phyloP scores from a whole-genome alignment of 1,139 yeast genomes.

The Candida neerlandica region DNA sequence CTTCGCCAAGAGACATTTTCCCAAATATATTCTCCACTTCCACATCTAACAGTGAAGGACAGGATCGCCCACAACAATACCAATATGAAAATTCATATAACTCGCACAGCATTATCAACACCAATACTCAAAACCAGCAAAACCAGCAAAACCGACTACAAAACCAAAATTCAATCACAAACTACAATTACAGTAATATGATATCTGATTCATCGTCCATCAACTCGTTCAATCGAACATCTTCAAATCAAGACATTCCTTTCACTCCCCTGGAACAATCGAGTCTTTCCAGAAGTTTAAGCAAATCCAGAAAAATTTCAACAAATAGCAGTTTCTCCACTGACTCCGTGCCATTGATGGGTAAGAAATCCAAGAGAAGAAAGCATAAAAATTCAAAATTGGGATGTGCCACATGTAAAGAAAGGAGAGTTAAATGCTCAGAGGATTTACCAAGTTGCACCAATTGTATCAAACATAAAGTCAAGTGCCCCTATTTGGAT shows the following conservation, averaged over 20 bases:
- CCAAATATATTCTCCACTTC: background rate
- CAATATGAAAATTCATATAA: background rate
- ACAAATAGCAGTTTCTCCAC: background rate
- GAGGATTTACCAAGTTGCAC: conserved; percentile 46
- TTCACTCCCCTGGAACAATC: background rate
- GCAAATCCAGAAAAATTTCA: background rate
- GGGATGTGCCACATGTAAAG: conserved; percentile 51
- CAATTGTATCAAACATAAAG: conserved; percentile 46
- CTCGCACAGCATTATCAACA: background rate
- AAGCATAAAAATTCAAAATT: conserved; percentile 35
- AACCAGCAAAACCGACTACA: background rate
- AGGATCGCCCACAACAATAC: background rate
- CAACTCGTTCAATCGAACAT: background rate
- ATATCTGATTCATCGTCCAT: background rate
- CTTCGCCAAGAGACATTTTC: background rate
- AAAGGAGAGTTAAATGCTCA: conserved; percentile 45
- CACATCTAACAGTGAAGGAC: background rate
- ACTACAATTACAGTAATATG: background rate
- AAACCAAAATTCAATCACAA: background rate
- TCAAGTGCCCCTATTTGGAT: conserved; percentile 43
- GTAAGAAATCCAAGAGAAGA: conserved; percentile 24
- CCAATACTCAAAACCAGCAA: background rate
- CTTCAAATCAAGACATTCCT: background rate
- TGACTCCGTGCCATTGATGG: background rate
- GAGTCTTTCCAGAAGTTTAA: background rate